Base-by-base conservation (phyloP, 768 basidiomycete genomes). In the Naganishia kalamii region DNA sequence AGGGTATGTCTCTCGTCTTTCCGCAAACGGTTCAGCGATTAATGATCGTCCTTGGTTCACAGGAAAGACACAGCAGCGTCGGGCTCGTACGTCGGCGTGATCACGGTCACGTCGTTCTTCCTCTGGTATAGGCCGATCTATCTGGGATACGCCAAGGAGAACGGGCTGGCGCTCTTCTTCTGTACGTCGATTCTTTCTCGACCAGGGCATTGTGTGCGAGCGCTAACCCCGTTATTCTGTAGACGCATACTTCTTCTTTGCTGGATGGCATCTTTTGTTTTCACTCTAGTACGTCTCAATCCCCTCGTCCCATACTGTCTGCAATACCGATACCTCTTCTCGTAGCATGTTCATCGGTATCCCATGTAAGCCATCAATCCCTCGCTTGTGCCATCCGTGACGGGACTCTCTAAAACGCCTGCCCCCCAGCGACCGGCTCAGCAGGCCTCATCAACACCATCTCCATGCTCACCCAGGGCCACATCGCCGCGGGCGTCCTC, bases 121-220 rank as follows among this genome's bases (percentile, higher is more conserved):
- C 82, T 92, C 68, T 97, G 94, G 94, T 99, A 94, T 78, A 85
- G 92, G 73, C 93, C 94, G 17, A 89, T 93, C 75, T 98, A 98
- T 81, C 93, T 96, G 72, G 93, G 90, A 61, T 94, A 91, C 81
- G 90, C 92, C 87, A 94, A 96, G 84, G 93, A 87, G 72, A 72
- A 75, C 37, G 76, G 76, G 15, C 71, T 77, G 73, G 76, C 76
- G 19, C 68, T 77, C 50, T 77, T 77, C 69, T 75, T 77, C 67
- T 77, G 76, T 75, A 43, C 65, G 76, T 65, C 21, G 8, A 40
- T 11, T 15, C 21, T 13, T n/a, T 25, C 48, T 2, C 4, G 47
- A 25, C 13, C 41, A 2, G 21, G 17, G n/a, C 25, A 21, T 27
- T 25, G 23, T 21, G 27, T 43, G 6, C n/a, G 21, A 35, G 19